Evolutionary conservation across 768 basidiomycete genomes (phyloP), one percentile per base, ranked within the genome.

Genomic region (Galerina sulciceps): DNA sequence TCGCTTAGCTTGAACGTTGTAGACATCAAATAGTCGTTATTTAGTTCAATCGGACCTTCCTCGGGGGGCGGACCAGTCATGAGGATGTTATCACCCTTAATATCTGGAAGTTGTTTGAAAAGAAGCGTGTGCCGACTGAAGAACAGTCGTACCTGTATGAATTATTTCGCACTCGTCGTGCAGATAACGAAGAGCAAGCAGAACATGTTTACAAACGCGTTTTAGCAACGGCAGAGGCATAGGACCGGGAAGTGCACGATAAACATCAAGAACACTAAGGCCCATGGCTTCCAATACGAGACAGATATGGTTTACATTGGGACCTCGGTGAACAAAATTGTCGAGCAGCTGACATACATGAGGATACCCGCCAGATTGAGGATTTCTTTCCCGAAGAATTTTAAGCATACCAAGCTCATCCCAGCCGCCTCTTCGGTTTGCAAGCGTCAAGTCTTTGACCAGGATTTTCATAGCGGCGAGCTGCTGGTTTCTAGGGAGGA

Each of bases 261-360:
- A 80, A 52, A 84, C 72, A 59, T 81, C 87, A 2, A 88, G 80
- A 9, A 93, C 71, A 69, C 90, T 91, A 71, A 90, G 87, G 44
- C 90, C 89, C n/a, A 93, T 80, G 6, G 89, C 86, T 70, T 94
- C 90, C 66, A 89, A 87, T 15, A 91, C 87, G 83, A 94, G 89
- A 79, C 91, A 93, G 58, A 91, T 86, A 72, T 94, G 91, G 17
- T 76, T 81, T 20, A 91, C 92, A 72, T 90, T 89, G 6, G 88
- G 89, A 2, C 91, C 90, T 52, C 85, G 81, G 72, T 90, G 86
- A 38, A 81, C 78, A 73, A 93, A 94, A 66, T 90, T 84, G 71
- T 93, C 91, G 45, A 92, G 83, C 62, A 93, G 84, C 26, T 85
- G 85, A 70, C 88, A 85, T 65, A 91, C 86, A 61, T 91, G 89